Evolutionary conservation across 139 green algal species (phyloP).

Genomic region (Pseudopediastrum boryanum): DNA sequence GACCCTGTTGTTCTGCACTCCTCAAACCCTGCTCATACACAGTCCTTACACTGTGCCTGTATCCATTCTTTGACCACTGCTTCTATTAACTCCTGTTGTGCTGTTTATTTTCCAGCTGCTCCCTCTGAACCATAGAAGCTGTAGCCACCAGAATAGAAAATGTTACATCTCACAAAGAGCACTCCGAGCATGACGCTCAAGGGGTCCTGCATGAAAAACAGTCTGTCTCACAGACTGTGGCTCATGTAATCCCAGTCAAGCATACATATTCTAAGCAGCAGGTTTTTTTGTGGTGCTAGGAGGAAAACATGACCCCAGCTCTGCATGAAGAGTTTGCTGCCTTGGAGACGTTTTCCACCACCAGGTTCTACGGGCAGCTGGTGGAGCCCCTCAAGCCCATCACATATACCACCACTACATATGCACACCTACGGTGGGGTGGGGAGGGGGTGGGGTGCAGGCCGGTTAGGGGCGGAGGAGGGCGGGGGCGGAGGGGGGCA

Average conservation of each 20-base stretch:
- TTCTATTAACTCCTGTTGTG: no score
- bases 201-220: no score
- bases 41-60: no score
- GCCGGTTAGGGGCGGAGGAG: not conserved
- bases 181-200: no score
- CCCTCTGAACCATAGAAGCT: not conserved
- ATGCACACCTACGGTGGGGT: slow-evolving; percentile 58
- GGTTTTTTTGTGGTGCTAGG: not conserved
- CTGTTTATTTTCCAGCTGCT: no score
- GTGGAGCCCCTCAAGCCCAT: slow-evolving; percentile 45
- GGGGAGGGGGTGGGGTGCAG: not conserved
- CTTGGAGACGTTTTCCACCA: slow-evolving; percentile 52
- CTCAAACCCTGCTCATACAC: no score
- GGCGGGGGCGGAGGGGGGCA: not conserved
- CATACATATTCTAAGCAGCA: not conserved
- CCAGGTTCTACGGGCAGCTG: slow-evolving; percentile 49
- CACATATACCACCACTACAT: slow-evolving; percentile 53
- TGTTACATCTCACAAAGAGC: not conserved
- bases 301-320: slow-evolving; percentile 21
- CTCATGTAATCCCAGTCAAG: not conserved
- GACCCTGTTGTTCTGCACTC: no score
- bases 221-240: no score
- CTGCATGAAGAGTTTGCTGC: slow-evolving; percentile 49
- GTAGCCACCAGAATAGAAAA: not conserved
- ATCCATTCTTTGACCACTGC: no score